Conservation (phyloP, 202 grass and related monocot species). For the Panicum hallii region DNA sequence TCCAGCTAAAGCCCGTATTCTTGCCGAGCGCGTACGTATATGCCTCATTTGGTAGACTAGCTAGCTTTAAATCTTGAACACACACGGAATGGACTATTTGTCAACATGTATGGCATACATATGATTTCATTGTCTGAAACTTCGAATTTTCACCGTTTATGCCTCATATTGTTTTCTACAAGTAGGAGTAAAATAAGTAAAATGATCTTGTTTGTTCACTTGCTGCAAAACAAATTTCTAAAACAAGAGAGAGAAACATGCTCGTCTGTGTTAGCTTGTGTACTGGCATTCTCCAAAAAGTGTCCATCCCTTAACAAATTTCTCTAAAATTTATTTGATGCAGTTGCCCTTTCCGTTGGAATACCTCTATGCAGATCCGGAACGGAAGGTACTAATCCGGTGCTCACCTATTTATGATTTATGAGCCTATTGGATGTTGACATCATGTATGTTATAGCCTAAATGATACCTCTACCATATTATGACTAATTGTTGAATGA, state of each 20-base stretch:
- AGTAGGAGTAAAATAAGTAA: neutral
- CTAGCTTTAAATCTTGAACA: slow-evolving; percentile 13
- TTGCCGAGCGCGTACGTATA: slow-evolving; percentile 68
- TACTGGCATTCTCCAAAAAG: neutral
- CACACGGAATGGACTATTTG: too few relatives aligned
- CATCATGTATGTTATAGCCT: slow-evolving; percentile 5
- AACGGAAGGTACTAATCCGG: slow-evolving; percentile 61
- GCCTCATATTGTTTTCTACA: neutral
- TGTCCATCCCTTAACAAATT: neutral
- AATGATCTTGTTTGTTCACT: neutral
- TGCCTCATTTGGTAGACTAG: slow-evolving; percentile 26
- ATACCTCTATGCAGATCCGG: slow-evolving; percentile 87
- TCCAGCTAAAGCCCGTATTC: slow-evolving; percentile 79
- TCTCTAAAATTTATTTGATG: slow-evolving; percentile 17
- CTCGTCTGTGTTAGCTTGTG: neutral
- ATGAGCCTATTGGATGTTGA: slow-evolving; percentile 14
- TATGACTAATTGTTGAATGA: neutral
- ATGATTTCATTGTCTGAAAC: too few relatives aligned
- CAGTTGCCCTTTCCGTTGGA: slow-evolving; percentile 94
- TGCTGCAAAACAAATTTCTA: neutral
- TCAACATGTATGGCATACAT: too few relatives aligned
- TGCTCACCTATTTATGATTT: neutral
- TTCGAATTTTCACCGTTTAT: neutral
- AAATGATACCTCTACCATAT: neutral
- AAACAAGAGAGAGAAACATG: neutral